phyloP scores from a whole-genome alignment of 345 rosid genomes.

The Gossypium australe region DNA sequence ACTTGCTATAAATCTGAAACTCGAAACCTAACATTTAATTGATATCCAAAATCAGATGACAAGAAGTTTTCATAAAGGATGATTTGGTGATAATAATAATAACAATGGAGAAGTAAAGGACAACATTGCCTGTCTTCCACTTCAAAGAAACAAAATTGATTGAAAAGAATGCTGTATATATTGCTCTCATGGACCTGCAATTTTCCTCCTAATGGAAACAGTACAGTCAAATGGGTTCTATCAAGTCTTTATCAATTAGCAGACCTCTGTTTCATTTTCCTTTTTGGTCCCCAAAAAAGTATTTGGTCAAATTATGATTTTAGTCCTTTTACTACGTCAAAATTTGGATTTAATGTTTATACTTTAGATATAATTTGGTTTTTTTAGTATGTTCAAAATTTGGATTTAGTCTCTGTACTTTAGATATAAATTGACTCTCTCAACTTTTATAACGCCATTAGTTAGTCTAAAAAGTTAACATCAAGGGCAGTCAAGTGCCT shows the following conservation, averaged over 20 bases:
- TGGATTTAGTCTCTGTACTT: too few relatives aligned
- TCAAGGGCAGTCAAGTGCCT: too few relatives aligned
- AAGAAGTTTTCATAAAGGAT: not conserved
- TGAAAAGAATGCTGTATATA: not conserved
- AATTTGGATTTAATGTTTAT: too few relatives aligned
- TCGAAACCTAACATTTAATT: not conserved
- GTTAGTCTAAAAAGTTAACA: too few relatives aligned
- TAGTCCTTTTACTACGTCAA: too few relatives aligned
- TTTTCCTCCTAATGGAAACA: not conserved
- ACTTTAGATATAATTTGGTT: too few relatives aligned
- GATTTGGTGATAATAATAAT: not conserved
- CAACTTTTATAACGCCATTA: too few relatives aligned
- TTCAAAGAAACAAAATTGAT: not conserved
- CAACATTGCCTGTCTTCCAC: slow-evolving; percentile 24
- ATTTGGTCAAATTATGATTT: too few relatives aligned
- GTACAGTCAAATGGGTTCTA: not conserved
- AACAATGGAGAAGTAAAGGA: not conserved
- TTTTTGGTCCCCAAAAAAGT: slow-evolving; percentile 7
- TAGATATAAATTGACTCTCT: too few relatives aligned
- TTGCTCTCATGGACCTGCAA: slow-evolving; percentile 6
- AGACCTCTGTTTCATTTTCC: not conserved
- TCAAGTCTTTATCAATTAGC: slow-evolving; percentile 18
- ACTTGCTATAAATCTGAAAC: too few relatives aligned
- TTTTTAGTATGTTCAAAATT: too few relatives aligned
- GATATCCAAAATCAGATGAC: not conserved